Conservation (phyloP, 2,329 filamentous ascomycete genomes). For the Catunica adiposa region DNA sequence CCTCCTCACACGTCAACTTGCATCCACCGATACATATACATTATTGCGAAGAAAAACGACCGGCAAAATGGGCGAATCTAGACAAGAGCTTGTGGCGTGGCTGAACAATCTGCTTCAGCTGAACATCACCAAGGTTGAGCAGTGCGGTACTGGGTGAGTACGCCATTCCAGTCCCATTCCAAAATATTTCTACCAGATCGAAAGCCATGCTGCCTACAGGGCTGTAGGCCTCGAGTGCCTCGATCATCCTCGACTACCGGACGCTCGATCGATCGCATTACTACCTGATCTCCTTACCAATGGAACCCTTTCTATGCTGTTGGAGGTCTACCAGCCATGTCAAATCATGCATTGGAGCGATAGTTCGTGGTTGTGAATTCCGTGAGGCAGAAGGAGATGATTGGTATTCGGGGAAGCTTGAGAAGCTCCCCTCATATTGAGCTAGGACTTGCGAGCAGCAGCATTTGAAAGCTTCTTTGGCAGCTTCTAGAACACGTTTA, state of each 20-base stretch:
- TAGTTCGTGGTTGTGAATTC: background rate
- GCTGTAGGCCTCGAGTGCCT: no score
- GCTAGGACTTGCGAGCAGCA: background rate
- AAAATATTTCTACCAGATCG: no score
- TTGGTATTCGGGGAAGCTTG: background rate
- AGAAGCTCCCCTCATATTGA: background rate
- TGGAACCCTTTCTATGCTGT: no score
- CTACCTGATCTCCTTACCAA: no score
- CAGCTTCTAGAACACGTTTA: background rate
- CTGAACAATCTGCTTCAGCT: constrained; percentile 94
- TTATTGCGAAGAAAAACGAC: constrained; percentile 8
- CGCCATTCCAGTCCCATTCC: background rate
- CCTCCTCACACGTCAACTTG: constrained; percentile 11
- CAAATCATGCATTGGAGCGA: background rate
- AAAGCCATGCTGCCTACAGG: no score
- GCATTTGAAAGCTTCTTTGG: background rate
- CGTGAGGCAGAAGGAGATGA: background rate
- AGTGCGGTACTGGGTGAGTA: constrained; percentile 89
- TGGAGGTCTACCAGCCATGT: background rate
- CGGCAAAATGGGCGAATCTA: constrained; percentile 46
- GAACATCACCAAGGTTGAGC: constrained; percentile 96
- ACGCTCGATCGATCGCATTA: no score
- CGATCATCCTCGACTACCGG: no score
- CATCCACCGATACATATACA: background rate
- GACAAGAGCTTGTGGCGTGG: constrained; percentile 93